A percentile compares a stretch with the other conserved stretches of the same genome.
Conservation (phyloP, 2,329 filamentous ascomycete species). For the Neofusicoccum sp. region DNA sequence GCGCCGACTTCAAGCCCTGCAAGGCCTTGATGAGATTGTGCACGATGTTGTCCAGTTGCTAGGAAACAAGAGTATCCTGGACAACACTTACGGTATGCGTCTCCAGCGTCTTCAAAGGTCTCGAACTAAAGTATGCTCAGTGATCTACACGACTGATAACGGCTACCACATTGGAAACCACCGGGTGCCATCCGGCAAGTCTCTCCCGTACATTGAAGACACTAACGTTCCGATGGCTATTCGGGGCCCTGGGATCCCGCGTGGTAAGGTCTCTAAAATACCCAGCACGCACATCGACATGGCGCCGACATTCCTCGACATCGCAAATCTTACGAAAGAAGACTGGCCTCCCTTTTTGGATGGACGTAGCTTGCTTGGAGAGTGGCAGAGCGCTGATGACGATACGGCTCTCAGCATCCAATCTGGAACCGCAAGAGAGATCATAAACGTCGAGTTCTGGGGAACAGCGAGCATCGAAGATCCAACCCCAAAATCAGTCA, state of each 20-base stretch:
- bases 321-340: conserved; percentile 24
- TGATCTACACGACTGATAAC: conserved; percentile 31
- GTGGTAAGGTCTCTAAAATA: conserved; percentile 22
- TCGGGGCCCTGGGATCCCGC: conserved; percentile 28
- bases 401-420: not conserved
- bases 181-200: conserved; percentile 29
- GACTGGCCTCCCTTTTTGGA: conserved; percentile 30
- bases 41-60: conserved; percentile 31
- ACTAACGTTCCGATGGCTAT: conserved; percentile 33
- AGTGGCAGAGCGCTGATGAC: conserved; percentile 27
- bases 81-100: conserved; percentile 26
- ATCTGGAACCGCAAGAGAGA: conserved; percentile 1
- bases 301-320: conserved; percentile 31
- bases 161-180: conserved; percentile 31
- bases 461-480: not conserved
- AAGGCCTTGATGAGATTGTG: conserved; percentile 36
- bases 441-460: conserved; percentile 20
- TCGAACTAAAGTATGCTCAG: not conserved
- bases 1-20: conserved; percentile 25
- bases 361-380: conserved; percentile 29
- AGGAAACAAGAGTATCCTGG: conserved; percentile 25
- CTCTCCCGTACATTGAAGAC: conserved; percentile 30
- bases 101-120: too few species aligned
- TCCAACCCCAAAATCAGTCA: not conserved
- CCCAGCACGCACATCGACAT: conserved; percentile 30